phyloP scores from a whole-genome alignment of 2,329 filamentous ascomycete genomes.

The Penicillium aurantiogriseum region DNA sequence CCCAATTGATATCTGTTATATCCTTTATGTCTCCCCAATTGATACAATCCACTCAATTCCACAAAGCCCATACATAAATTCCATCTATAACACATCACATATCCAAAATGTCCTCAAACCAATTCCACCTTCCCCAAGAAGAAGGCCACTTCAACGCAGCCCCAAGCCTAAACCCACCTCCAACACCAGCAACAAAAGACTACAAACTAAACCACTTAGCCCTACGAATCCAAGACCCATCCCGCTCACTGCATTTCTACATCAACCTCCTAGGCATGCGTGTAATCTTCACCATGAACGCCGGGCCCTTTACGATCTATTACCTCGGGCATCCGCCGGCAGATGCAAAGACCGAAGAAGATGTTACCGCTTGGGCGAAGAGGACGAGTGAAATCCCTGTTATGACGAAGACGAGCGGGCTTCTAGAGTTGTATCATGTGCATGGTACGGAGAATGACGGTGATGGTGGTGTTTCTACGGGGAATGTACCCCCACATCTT shows the following conservation, averaged over 20 bases:
- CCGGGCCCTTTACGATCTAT: conserved; percentile 42
- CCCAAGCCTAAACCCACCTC: conserved; percentile 29
- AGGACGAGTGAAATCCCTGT: conserved; percentile 26
- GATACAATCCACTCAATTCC: neutral
- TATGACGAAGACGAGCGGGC: conserved; percentile 33
- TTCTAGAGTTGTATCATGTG: conserved; percentile 40
- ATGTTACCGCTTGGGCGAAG: conserved; percentile 31
- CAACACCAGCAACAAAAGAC: conserved; percentile 28
- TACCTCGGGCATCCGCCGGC: conserved; percentile 41
- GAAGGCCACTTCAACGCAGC: conserved; percentile 32
- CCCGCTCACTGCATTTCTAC: conserved; percentile 39
- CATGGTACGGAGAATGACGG: conserved; percentile 33
- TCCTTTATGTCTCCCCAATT: neutral
- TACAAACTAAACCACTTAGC: conserved; percentile 43
- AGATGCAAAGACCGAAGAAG: conserved; percentile 22
- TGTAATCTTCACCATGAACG: conserved; percentile 41
- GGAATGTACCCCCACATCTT: conserved; percentile 36
- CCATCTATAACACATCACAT: neutral
- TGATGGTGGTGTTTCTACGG: conserved; percentile 25
- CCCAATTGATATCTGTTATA: neutral
- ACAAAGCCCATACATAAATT: no score
- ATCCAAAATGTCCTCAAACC: conserved; percentile 9
- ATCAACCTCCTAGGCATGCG: conserved; percentile 42
- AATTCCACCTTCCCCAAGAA: conserved; percentile 23
- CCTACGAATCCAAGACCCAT: conserved; percentile 38